Percentiles rank a stretch among this genome's conserved stretches.
Conservation (phyloP, 495 filamentous ascomycete genomes). For the Trichoderma erinaceum region DNA sequence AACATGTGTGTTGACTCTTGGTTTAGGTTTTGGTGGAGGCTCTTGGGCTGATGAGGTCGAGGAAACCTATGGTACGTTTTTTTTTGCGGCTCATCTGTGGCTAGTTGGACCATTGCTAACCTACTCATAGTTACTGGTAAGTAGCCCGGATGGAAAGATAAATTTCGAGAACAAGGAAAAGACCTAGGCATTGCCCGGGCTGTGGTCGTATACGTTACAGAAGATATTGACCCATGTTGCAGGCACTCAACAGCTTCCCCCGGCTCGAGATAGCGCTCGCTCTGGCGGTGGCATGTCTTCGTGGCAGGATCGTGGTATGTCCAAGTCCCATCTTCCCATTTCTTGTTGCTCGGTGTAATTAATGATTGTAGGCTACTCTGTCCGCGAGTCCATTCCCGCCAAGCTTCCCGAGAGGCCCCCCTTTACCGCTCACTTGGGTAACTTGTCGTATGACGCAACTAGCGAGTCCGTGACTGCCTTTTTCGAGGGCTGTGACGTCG, state of each 20-base stretch:
- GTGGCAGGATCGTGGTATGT: constrained; percentile 34
- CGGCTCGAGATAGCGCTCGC: constrained; percentile 32
- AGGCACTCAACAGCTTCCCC: constrained; percentile 43
- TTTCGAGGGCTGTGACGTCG: constrained; percentile 75
- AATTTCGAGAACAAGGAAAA: background rate
- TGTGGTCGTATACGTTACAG: background rate
- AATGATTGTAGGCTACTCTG: constrained; percentile 48
- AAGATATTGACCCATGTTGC: constrained; percentile 12
- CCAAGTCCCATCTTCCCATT: background rate
- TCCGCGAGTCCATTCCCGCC: constrained; percentile 69
- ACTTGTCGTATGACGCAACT: constrained; percentile 90
- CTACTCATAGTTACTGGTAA: constrained; percentile 3
- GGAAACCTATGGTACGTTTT: constrained; percentile 58
- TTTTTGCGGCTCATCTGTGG: background rate
- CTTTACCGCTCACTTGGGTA: constrained; percentile 92
- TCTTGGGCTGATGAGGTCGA: constrained; percentile 99
- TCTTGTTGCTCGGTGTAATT: background rate
- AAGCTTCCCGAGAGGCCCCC: constrained; percentile 82
- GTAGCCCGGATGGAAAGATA: background rate
- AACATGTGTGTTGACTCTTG: background rate
- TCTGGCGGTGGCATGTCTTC: constrained; percentile 25
- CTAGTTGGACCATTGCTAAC: background rate
- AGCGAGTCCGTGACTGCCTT: constrained; percentile 73
- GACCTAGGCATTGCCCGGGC: background rate
- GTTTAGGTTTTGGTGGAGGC: constrained; percentile 37